phyloP scores from a whole-genome alignment of 148 eudicot species.

The Polygonum maritimum region DNA sequence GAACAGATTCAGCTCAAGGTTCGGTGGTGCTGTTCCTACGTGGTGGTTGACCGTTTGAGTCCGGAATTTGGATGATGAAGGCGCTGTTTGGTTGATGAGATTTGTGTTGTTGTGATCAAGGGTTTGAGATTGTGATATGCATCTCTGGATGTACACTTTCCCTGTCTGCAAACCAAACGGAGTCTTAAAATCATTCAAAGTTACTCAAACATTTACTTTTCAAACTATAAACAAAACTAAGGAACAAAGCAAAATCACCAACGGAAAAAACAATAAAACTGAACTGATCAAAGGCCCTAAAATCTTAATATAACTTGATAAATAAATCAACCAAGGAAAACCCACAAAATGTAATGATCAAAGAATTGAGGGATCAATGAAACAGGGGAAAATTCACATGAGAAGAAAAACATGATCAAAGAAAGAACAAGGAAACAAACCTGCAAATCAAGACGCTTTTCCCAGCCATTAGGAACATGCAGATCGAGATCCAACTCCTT shows the following conservation, averaged over 20 bases:
- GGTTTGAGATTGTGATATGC: slow-evolving; percentile 29
- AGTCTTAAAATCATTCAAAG: background rate
- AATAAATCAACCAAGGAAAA: background rate
- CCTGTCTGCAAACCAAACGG: slow-evolving; percentile 58
- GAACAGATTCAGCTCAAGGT: slow-evolving; percentile 24
- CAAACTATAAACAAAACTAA: background rate
- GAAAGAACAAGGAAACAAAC: slow-evolving; percentile 17
- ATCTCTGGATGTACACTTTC: slow-evolving; percentile 69
- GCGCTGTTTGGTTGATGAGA: slow-evolving; percentile 11
- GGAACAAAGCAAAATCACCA: background rate
- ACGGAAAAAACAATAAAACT: background rate
- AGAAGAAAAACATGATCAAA: background rate
- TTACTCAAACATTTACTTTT: background rate
- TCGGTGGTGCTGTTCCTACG: slow-evolving; percentile 20
- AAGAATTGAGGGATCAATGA: background rate
- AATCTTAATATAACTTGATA: too few relatives aligned
- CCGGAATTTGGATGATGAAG: slow-evolving; percentile 29
- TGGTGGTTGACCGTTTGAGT: slow-evolving; percentile 34
- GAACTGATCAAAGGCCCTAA: background rate
- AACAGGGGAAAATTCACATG: background rate
- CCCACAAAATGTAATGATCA: background rate
- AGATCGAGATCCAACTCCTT: slow-evolving; percentile 85
- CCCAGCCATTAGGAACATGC: slow-evolving; percentile 81
- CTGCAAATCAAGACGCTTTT: slow-evolving; percentile 84
- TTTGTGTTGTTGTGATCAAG: slow-evolving; percentile 22